These are phyloP conservation scores for Pichiaceae sp. DNA, from an alignment of 1,139 yeast genomes.

Conservation along the genomic window DNA sequence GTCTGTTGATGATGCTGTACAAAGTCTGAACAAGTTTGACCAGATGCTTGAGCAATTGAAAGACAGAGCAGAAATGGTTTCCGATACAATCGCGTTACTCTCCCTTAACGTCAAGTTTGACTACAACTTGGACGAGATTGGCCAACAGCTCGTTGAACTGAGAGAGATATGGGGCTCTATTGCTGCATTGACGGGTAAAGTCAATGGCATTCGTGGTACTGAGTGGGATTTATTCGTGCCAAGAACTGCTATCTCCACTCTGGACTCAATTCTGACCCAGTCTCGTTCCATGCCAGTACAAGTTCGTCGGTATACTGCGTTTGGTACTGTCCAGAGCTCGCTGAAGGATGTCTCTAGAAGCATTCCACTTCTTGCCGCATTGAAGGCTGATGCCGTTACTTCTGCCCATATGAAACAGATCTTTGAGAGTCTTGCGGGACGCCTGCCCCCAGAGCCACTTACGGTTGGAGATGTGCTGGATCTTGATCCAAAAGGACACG, in stretches of 20 bases:
- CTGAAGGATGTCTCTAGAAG: slow-evolving; percentile 35
- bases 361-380: slow-evolving; percentile 34
- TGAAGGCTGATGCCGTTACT: slow-evolving; percentile 52
- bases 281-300: slow-evolving; percentile 50
- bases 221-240: slow-evolving; percentile 49
- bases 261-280: slow-evolving; percentile 42
- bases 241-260: slow-evolving; percentile 35
- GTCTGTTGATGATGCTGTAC: slow-evolving; percentile 44
- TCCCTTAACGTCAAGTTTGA: slow-evolving; percentile 23
- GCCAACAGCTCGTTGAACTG: slow-evolving; percentile 35
- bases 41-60: slow-evolving; percentile 19
- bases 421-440: slow-evolving; percentile 23
- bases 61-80: slow-evolving; percentile 24
- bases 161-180: slow-evolving; percentile 62
- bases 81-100: slow-evolving; percentile 35
- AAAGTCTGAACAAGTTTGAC: slow-evolving; percentile 36
- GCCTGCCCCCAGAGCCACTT: slow-evolving; percentile 18
- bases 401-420: slow-evolving; percentile 67
- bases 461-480: slow-evolving; percentile 51
- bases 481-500: slow-evolving; percentile 42
- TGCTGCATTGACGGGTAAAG: slow-evolving; percentile 28
- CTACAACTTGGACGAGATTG: slow-evolving; percentile 21
- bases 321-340: slow-evolving; percentile 45
- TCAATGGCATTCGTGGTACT: slow-evolving; percentile 36
- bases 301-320: slow-evolving; percentile 63